phyloP scores from a whole-genome alignment of 129 eudicot genomes.

The Lactuca sativa region DNA sequence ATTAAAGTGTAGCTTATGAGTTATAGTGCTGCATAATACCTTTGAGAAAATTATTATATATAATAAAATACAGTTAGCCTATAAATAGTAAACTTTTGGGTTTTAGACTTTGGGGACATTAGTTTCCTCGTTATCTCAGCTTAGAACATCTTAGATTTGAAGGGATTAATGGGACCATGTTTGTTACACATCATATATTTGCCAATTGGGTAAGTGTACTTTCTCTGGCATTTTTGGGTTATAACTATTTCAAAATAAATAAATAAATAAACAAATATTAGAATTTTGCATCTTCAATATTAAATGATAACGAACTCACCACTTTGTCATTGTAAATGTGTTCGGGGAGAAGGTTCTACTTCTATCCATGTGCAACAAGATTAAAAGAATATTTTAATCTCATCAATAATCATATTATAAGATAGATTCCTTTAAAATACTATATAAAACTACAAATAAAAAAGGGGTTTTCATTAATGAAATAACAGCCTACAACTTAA shows the following conservation, averaged over 20 bases:
- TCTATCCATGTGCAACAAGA: conserved; percentile 40
- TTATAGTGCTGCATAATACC: no score
- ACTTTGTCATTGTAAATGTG: conserved; percentile 27
- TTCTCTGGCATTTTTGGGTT: conserved; percentile 36
- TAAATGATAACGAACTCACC: conserved; percentile 28
- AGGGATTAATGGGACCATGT: conserved; percentile 55
- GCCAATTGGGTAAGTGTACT: conserved; percentile 36
- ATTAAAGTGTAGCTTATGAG: no score
- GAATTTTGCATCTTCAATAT: conserved; percentile 21
- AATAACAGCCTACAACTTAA: neutral
- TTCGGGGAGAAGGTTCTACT: conserved; percentile 36
- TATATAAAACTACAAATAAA: neutral
- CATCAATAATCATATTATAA: conserved; percentile 6
- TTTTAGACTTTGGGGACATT: no score
- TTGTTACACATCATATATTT: conserved; percentile 35
- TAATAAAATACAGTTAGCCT: no score
- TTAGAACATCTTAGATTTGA: conserved; percentile 17
- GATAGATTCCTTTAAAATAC: neutral
- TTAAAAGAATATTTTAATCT: conserved; percentile 16
- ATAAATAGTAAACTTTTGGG: no score
- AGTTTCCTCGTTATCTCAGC: neutral
- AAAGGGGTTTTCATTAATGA: neutral
- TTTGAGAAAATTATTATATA: no score
- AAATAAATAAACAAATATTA: conserved; percentile 7
- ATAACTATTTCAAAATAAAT: conserved; percentile 14